Base-by-base conservation (phyloP, 1,139 yeast species). In the Blastobotrys buckinghamii region DNA sequence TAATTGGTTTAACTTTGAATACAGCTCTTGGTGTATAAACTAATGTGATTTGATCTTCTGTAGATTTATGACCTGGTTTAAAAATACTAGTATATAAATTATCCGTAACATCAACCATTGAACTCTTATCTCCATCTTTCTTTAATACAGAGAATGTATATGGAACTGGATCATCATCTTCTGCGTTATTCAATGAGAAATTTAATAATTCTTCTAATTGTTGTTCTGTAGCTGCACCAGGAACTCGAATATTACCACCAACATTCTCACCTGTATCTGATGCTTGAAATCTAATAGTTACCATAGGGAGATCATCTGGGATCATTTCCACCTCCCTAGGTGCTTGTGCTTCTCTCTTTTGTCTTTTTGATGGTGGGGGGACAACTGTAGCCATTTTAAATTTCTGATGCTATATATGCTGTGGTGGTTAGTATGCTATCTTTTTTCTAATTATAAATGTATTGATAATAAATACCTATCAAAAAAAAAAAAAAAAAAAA, bases 1-100 rank as follows among this genome's bases (percentile, higher is more conserved):
- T 88, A 19, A 92, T 87, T 4, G 97, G 90, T 57, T 79, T 82
- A 10, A 92, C 99, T 61, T 87, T 88, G 72, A 94, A 92, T 4
- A 92, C 84, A 0, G 98, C 97, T 55, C 96, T 76, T 32, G 99
- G 99, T 0, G 97, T 89, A 66, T 84, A 92, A 3, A 90, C 87
- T 52, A 92, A 73, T 0, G 96, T 90, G 71, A 92, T 72, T 60
- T 85, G 85, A 66, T 92, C 98, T 75, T 92, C 99, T 0, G 97
- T 86, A 13, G 96, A 80, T 62, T 84, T 85, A 57, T 84, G 74
- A 2, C 90, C 89, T 0, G 97, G 97, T 63, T 86, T 84, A 58
- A 90, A 75, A 29, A 92, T 79, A 10, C 96, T 85, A 29, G 78
- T 67, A 64, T 88, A 92, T 45, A 92, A 65, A 62, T 87, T 83